These are phyloP conservation scores for Penicillium aurantiogriseum DNA, from an alignment of 2,329 filamentous ascomycete genomes.

Conservation along the genomic window DNA sequence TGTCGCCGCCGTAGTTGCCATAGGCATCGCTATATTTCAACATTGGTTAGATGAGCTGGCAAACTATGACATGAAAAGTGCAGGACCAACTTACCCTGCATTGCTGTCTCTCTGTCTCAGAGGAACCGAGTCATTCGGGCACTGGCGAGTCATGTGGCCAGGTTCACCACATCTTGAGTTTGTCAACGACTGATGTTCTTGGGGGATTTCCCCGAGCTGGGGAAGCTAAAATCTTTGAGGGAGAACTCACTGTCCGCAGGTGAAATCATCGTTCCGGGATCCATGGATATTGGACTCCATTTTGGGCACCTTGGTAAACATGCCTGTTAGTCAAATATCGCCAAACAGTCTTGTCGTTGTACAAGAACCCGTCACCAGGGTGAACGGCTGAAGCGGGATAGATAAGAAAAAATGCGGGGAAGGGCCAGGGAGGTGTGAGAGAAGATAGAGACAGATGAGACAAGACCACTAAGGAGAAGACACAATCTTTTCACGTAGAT, in stretches of 20 bases:
- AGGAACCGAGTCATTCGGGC: constrained; percentile 32
- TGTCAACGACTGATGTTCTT: neutral
- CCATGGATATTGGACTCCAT: neutral
- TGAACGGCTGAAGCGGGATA: neutral
- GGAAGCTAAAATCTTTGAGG: neutral
- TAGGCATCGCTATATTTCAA: neutral
- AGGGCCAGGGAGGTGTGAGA: neutral
- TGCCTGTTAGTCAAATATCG: neutral
- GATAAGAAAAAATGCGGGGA: too few relatives aligned
- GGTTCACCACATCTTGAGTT: constrained; percentile 34
- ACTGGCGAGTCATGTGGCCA: constrained; percentile 45
- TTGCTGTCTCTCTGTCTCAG: constrained; percentile 13
- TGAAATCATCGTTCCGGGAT: neutral
- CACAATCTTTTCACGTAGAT: neutral
- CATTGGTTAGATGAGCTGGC: neutral
- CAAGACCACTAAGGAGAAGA: neutral
- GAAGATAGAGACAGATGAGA: neutral
- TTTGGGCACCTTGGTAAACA: neutral
- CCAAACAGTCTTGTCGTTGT: too few relatives aligned
- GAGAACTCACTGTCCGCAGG: constrained; percentile 31
- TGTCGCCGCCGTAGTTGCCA: neutral
- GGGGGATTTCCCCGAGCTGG: neutral
- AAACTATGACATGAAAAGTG: constrained; percentile 27
- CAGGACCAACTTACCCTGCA: constrained; percentile 18
- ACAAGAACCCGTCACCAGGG: neutral